Evolutionary conservation across 495 filamentous ascomycete genomes (phyloP).

Genomic region (Penicillium malachiteum): DNA sequence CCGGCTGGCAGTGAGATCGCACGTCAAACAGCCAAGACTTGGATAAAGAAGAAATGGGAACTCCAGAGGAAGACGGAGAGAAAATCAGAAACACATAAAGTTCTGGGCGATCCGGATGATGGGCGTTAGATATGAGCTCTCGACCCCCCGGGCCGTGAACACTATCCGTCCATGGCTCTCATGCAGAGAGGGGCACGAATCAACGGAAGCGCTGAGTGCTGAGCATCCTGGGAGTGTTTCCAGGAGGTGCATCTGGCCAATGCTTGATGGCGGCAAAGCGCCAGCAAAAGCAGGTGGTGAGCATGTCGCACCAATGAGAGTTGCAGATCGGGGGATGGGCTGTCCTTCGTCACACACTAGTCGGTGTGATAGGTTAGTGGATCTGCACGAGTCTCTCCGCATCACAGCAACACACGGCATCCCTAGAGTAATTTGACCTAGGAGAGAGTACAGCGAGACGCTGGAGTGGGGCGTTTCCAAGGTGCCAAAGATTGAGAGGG

Average conservation of each 20-base stretch:
- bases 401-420: conserved; percentile 17
- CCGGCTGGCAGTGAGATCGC: conserved; percentile 42
- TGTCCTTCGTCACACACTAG: conserved; percentile 44
- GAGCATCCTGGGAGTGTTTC: conserved; percentile 27
- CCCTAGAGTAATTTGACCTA: conserved; percentile 2
- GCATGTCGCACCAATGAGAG: conserved; percentile 37
- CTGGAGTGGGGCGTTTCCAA: conserved; percentile 13
- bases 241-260: conserved; percentile 43
- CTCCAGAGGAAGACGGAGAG: not conserved
- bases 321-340: conserved; percentile 18
- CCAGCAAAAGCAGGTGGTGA: conserved; percentile 28
- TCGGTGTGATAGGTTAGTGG: conserved; percentile 35
- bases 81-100: conserved; percentile 14
- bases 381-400: conserved; percentile 33
- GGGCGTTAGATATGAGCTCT: conserved; percentile 31
- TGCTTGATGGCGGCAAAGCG: conserved; percentile 39
- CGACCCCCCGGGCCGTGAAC: conserved; percentile 15
- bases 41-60: not conserved
- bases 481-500: not conserved
- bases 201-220: conserved; percentile 20
- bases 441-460: conserved; percentile 12
- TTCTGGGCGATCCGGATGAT: conserved; percentile 22
- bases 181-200: conserved; percentile 39
- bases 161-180: conserved; percentile 21
- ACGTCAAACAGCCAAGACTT: conserved; percentile 21